phyloP scores from a whole-genome alignment of 1,284 basidiomycete genomes.

The Sporisorium iseilematis-ciliati region DNA sequence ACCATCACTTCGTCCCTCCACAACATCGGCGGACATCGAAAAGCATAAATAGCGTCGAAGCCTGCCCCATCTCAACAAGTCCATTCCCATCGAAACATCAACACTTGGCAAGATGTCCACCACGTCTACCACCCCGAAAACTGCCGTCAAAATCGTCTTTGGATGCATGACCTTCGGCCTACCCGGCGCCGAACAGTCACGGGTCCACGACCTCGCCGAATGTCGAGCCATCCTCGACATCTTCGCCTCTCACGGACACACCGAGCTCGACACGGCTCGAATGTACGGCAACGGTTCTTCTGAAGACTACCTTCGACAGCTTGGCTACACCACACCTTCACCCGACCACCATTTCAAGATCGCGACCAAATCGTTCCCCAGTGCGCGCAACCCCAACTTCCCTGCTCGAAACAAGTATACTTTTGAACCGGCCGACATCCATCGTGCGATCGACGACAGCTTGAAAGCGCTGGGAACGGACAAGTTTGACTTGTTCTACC shows the following conservation, averaged over 20 bases:
- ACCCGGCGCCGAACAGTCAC: slow-evolving; percentile 71
- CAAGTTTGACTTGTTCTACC: slow-evolving; percentile 74
- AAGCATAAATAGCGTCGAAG: not conserved
- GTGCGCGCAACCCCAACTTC: slow-evolving; percentile 32
- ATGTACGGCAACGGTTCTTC: slow-evolving; percentile 70
- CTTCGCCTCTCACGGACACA: slow-evolving; percentile 76
- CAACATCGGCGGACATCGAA: not conserved
- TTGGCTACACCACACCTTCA: slow-evolving; percentile 31
- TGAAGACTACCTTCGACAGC: slow-evolving; percentile 49
- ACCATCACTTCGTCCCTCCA: not conserved
- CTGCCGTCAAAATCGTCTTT: slow-evolving; percentile 61
- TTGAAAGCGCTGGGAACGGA: slow-evolving; percentile 69
- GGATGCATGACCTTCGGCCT: slow-evolving; percentile 73
- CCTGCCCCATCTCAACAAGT: not conserved
- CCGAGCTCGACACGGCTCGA: slow-evolving; percentile 74
- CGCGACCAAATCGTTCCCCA: slow-evolving; percentile 70
- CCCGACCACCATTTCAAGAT: slow-evolving; percentile 43
- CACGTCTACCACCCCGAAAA: slow-evolving; percentile 71
- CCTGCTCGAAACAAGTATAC: slow-evolving; percentile 40
- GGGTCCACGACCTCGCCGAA: slow-evolving; percentile 74
- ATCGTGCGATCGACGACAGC: slow-evolving; percentile 54
- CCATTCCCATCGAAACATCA: not conserved
- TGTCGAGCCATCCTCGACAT: slow-evolving; percentile 75
- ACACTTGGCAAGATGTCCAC: slow-evolving; percentile 8
- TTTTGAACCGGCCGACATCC: slow-evolving; percentile 71